A percentile compares a stretch with the other conserved stretches of the same genome.
These are phyloP conservation scores for Suhomyces bolitotheri DNA, from an alignment of 1,139 yeast genomes.

Conservation along the genomic window DNA sequence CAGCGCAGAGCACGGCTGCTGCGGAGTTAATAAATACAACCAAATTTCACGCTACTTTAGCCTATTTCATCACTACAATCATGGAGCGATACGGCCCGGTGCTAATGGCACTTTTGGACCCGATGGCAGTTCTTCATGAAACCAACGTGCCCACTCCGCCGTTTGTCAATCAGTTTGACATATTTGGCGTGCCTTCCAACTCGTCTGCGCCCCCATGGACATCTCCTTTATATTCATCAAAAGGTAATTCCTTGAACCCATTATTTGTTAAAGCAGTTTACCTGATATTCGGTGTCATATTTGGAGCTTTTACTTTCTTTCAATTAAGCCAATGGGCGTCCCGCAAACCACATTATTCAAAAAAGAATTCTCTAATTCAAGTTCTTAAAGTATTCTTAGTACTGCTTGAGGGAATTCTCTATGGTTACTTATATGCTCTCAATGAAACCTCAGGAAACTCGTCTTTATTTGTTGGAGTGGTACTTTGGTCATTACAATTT, in stretches of 20 bases:
- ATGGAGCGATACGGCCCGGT: constrained; percentile 7
- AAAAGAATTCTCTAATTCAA: constrained; percentile 16
- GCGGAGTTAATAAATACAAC: too few species aligned
- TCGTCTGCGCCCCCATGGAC: constrained; percentile 14
- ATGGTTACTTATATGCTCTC: constrained; percentile 1
- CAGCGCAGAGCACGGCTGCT: too few species aligned
- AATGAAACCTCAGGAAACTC: neutral
- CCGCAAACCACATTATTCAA: constrained; percentile 4
- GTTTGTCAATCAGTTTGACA: neutral
- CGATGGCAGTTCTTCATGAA: constrained; percentile 4
- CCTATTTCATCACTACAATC: too few species aligned
- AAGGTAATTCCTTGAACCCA: constrained; percentile 20
- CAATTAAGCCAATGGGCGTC: constrained; percentile 14
- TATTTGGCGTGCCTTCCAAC: neutral
- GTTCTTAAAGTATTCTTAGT: constrained; percentile 10
- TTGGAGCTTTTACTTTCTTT: constrained; percentile 15
- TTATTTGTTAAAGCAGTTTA: constrained; percentile 14
- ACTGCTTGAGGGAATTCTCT: constrained; percentile 6
- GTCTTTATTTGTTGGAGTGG: neutral
- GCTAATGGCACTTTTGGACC: constrained; percentile 7
- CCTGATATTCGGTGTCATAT: constrained; percentile 3
- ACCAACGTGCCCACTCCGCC: neutral
- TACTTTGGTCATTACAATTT: constrained; percentile 3
- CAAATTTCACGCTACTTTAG: too few species aligned
- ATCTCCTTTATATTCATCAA: constrained; percentile 17